Base-by-base conservation (phyloP, 768 basidiomycete species). In the Kwoniella sp. region DNA sequence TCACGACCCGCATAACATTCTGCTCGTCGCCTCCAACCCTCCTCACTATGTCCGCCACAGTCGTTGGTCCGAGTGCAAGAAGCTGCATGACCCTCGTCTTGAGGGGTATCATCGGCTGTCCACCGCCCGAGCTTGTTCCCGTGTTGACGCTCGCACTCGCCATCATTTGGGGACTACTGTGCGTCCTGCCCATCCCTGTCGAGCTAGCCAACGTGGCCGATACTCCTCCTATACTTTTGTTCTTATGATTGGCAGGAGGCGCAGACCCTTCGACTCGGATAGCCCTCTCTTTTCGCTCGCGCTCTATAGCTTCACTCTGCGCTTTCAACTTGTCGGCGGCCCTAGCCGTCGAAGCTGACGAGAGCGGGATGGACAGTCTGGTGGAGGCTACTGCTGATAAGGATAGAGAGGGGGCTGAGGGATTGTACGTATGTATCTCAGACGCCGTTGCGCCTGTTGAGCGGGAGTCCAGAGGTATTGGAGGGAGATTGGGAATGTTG, bases 31-130 rank as follows among this genome's bases (percentile, higher is more conserved):
- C 74, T 11, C 73, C 76, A 4, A 77, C 72, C 47, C 62, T 57
- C 23, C 50, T 52, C 4, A 75, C 63, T 2, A 77, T 63, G 2
- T 77, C 72, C 4, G 51, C 48, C 9, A 68, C 66, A 9, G 52
- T 61, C 34, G 67, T 70, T 8, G 73, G 70, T 5, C 76, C 76
- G 12, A 77, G 59, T 4, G 74, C 73, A 1, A 77, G 61, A n/a
- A 68, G 54, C 57, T 77, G 76, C 62, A 77, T 67, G 4, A 77
- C 76, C 34, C 76, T 54, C 20, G 76, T 77, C 61, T 77, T 77
- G 51, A 77, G 71, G 15, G 75, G 75, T 34, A 77, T 68, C 53
- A 70, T 68, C 12, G 71, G 68, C 20, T 41, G 41, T 30, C 55
- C 34, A 37, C 11, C 41, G 15, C 41, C 15, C 20, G 41, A 45